phyloP scores from a whole-genome alignment of 192 early-diverging fungal genomes.

The Kickxella alabastrina region DNA sequence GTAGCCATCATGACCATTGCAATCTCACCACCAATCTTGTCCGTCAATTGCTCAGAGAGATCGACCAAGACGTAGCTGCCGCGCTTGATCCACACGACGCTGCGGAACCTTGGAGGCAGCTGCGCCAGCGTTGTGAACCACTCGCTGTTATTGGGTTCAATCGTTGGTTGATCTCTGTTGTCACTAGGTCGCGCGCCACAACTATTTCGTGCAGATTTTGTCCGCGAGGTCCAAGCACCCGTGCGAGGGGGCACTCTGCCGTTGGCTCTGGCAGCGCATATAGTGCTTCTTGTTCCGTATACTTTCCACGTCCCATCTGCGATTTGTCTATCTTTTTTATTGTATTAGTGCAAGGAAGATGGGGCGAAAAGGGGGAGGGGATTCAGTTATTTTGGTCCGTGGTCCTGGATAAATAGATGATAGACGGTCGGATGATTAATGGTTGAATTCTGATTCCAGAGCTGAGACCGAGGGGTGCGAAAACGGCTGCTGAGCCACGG shows the following conservation, averaged over 20 bases:
- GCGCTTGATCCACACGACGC: constrained; percentile 78
- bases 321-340: not conserved
- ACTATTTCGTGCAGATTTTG: constrained; percentile 71
- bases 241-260: constrained; percentile 45
- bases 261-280: constrained; percentile 33
- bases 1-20: constrained; percentile 66
- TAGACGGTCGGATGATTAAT: too few relatives aligned
- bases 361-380: too few relatives aligned
- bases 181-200: constrained; percentile 37
- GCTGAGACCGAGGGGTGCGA: too few relatives aligned
- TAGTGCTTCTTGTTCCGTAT: constrained; percentile 45
- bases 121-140: constrained; percentile 60
- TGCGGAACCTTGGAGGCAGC: constrained; percentile 75
- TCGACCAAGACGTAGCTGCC: constrained; percentile 63
- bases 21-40: constrained; percentile 78
- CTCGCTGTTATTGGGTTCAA: constrained; percentile 34
- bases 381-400: too few relatives aligned
- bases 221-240: constrained; percentile 63
- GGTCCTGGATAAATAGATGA: not conserved
- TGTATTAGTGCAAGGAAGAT: not conserved
- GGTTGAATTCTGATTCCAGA: too few relatives aligned
- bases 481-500: too few relatives aligned
- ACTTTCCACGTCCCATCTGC: constrained; percentile 45
- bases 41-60: constrained; percentile 54
- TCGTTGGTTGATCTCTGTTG: constrained; percentile 23